Evolutionary conservation across 192 early-diverging fungal species (phyloP).

Genomic region (Hyaloraphidium curvatum): DNA sequence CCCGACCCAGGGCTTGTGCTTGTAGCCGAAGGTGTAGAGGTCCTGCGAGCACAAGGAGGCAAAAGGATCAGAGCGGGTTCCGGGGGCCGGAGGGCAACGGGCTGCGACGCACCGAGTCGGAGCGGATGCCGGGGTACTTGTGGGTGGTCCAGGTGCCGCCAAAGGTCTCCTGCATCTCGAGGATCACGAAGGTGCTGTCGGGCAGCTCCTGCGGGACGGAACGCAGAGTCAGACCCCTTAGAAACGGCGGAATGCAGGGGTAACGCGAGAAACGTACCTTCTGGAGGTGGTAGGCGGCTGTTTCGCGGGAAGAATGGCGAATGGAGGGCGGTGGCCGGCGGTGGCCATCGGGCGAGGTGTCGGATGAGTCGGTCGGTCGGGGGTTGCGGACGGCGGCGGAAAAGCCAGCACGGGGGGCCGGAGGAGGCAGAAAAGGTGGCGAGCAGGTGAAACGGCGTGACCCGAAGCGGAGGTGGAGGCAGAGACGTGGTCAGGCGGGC

Average conservation of each 20-base stretch:
- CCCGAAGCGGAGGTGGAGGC: too few species aligned
- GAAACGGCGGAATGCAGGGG: too few species aligned
- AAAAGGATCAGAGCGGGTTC: too few species aligned
- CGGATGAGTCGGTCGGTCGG: not conserved
- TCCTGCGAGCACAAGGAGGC: too few species aligned
- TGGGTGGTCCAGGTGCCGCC: not conserved
- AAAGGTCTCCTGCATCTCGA: not conserved
- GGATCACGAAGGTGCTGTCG: not conserved
- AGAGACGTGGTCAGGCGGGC: too few species aligned
- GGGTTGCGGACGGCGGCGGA: too few species aligned
- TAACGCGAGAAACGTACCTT: not conserved
- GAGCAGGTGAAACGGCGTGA: too few species aligned
- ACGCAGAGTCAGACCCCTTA: not conserved
- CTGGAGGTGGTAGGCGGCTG: not conserved
- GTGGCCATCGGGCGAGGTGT: not conserved
- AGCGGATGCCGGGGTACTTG: not conserved
- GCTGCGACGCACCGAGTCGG: too few species aligned
- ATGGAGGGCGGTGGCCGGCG: not conserved
- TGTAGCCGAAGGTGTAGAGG: not conserved
- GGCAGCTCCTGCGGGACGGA: not conserved
- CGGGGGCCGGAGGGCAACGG: too few species aligned
- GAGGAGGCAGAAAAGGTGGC: too few species aligned
- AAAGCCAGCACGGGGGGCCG: too few species aligned
- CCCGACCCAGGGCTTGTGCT: not conserved
- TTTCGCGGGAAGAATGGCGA: too few species aligned